Evolutionary conservation across 1,284 basidiomycete species (phyloP).

Genomic region (Pyrrhoderma noxium): DNA sequence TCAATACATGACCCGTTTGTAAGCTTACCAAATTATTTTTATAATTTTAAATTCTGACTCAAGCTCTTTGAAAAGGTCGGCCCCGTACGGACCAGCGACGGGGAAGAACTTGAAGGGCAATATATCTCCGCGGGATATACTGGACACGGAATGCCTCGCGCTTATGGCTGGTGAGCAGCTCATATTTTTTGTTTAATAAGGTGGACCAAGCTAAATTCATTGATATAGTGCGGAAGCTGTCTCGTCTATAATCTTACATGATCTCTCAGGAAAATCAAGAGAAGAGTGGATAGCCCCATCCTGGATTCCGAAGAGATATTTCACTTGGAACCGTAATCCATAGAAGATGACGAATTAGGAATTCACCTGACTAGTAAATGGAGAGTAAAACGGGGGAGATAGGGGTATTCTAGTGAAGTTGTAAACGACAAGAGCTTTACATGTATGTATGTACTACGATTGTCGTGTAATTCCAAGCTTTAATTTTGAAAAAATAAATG

Average conservation of each 20-base stretch:
- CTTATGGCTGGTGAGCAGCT: conserved; percentile 55
- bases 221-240: conserved; percentile 56
- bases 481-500: too few relatives aligned
- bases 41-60: neutral
- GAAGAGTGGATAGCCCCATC: conserved; percentile 43
- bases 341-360: too few relatives aligned
- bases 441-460: too few relatives aligned
- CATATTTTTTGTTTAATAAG: neutral
- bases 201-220: neutral
- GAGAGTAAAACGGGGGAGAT: too few relatives aligned
- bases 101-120: conserved; percentile 38
- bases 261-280: conserved; percentile 30
- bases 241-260: conserved; percentile 54
- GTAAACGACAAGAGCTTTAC: too few relatives aligned
- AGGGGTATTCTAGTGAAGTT: too few relatives aligned
- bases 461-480: too few relatives aligned
- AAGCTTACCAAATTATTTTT: conserved; percentile 24
- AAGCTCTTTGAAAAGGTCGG: conserved; percentile 48
- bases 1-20: conserved; percentile 61
- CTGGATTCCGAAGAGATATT: conserved; percentile 60
- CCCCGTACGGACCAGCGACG: conserved; percentile 37
- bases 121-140: conserved; percentile 71
- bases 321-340: conserved; percentile 34
- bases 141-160: conserved; percentile 78
- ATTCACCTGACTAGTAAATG: too few relatives aligned